Percentiles rank a stretch among this genome's conserved stretches.
These are phyloP conservation scores for Celoporthe dispersa DNA, from an alignment of 2,329 filamentous ascomycete species.

Conservation along the genomic window DNA sequence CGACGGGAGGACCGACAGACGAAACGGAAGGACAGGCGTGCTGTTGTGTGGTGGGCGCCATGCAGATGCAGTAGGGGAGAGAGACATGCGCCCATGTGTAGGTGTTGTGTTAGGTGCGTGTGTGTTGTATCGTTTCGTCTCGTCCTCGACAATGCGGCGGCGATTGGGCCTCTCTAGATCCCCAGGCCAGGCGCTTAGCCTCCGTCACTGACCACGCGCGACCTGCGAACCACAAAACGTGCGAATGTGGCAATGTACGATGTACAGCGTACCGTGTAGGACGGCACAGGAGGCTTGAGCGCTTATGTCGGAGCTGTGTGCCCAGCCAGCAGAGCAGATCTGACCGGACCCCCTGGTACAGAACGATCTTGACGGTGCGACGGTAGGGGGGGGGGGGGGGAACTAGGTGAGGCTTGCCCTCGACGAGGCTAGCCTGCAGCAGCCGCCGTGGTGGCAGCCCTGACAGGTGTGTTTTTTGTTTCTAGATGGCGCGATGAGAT, in stretches of 20 bases:
- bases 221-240: not conserved
- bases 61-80: not conserved
- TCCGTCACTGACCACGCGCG: not conserved
- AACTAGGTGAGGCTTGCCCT: not conserved
- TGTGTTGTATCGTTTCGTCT: slow-evolving; percentile 2
- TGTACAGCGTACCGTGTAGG: not conserved
- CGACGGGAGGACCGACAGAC: not conserved
- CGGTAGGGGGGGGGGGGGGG: not conserved
- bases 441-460: not conserved
- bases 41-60: not conserved
- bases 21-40: not conserved
- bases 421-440: not conserved
- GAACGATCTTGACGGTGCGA: not conserved
- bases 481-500: not conserved
- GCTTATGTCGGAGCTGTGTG: not conserved
- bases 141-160: not conserved
- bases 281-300: not conserved
- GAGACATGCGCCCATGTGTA: not conserved
- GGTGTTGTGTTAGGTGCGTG: not conserved
- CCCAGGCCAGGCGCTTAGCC: not conserved
- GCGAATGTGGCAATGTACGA: not conserved
- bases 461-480: not conserved
- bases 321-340: not conserved
- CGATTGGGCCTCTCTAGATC: not conserved
- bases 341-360: not conserved